phyloP scores from a whole-genome alignment of 164 flowering plant genomes.

The Chimonanthus praecox region DNA sequence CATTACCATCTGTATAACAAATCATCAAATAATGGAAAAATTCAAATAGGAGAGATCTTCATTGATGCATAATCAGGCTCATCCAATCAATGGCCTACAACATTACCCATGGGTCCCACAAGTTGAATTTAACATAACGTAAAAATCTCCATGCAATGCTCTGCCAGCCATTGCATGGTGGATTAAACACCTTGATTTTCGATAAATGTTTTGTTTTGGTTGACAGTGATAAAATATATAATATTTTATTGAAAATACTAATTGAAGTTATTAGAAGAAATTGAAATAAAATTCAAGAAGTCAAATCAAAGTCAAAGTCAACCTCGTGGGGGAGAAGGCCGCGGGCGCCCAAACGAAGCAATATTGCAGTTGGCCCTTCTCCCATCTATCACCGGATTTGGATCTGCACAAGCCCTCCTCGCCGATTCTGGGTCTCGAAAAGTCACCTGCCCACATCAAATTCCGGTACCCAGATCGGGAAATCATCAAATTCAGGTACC shows the following conservation, averaged over 20 bases:
- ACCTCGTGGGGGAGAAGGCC: slow-evolving; percentile 86
- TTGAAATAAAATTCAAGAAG: too few species aligned
- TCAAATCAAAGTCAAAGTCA: neutral
- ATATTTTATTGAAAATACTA: too few species aligned
- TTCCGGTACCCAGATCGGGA: neutral
- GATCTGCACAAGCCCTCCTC: slow-evolving; percentile 62
- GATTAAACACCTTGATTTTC: neutral
- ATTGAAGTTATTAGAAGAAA: too few species aligned
- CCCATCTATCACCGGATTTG: slow-evolving; percentile 87
- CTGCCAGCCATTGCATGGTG: neutral
- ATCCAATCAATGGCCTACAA: neutral
- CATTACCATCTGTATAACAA: too few species aligned
- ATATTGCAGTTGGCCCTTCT: slow-evolving; percentile 93
- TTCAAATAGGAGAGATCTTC: neutral
- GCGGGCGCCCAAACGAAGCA: slow-evolving; percentile 80
- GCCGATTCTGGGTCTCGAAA: slow-evolving; percentile 94
- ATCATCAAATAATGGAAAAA: too few species aligned
- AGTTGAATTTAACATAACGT: neutral
- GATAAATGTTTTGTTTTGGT: too few species aligned
- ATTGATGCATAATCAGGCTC: neutral
- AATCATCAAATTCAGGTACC: neutral
- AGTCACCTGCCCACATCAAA: slow-evolving; percentile 51
- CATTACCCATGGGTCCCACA: neutral
- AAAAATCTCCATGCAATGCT: neutral
- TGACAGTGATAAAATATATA: too few species aligned